Evolutionary conservation across 768 basidiomycete species (phyloP), one percentile per base, ranked within the genome.

Genomic region (Fomitopsis pulvina): DNA sequence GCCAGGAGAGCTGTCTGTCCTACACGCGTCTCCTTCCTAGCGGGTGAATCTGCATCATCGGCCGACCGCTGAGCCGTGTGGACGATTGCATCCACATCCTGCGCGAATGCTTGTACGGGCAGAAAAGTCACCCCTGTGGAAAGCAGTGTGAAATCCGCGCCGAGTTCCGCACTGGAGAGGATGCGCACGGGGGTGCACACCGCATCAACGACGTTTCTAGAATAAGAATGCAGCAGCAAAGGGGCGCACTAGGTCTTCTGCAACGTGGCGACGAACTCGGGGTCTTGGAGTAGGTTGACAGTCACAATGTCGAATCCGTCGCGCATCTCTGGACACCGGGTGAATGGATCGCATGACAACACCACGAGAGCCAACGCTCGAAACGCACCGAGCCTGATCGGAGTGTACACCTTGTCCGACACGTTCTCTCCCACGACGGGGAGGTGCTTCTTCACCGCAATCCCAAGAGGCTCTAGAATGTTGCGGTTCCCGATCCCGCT

Each of bases 351-450:
- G n/a, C n/a, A n/a, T n/a, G n/a, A n/a, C n/a, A n/a, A n/a, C n/a
- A n/a, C n/a, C n/a, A n/a, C n/a, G n/a, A n/a, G n/a, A n/a, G n/a
- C n/a, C n/a, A n/a, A n/a, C n/a, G n/a, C n/a, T n/a, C n/a, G n/a
- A n/a, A n/a, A 38, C 52, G 14, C n/a, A 64, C 62, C 58, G 26
- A 44, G 65, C n/a, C 52, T 52, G 12, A 58, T 28, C 1, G 59
- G 60, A 20, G 52, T 47, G 30, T 57, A 55, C 2, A 56, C 22
- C 42, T 77, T 73, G 50, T 78, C 73, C 57, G 75, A 75, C 43
- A 74, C 55, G 57, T 73, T 76, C 61, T 69, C 68, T 22, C 76
- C 77, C 25, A 79, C 77, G 34, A 68, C 66, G 2, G 75, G 74
- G 2, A 77, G 66, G 41, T 74, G 69, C n/a, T 74, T 51, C 41